Conservation (phyloP, 2,329 filamentous ascomycete species). For the Exophiala viscosa region DNA sequence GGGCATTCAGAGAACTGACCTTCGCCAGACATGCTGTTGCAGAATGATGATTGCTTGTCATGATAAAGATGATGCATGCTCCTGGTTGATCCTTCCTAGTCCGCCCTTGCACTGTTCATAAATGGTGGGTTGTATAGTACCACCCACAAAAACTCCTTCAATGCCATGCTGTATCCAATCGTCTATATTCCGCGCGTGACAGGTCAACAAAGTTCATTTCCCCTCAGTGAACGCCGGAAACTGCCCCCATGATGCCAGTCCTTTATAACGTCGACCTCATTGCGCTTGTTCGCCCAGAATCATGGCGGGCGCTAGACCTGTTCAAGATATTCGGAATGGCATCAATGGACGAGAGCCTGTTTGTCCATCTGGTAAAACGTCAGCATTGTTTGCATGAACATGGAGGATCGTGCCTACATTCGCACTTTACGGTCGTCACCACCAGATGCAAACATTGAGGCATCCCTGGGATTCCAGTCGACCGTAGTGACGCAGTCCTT, state of each 20-base stretch:
- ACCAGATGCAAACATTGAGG: slow-evolving; percentile 81
- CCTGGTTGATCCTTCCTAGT: not conserved
- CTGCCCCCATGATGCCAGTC: not conserved
- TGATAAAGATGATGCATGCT: not conserved
- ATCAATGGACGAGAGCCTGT: slow-evolving; percentile 19
- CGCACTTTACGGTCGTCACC: slow-evolving; percentile 82
- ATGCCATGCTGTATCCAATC: slow-evolving; percentile 24
- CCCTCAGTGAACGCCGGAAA: slow-evolving; percentile 11
- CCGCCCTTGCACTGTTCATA: not conserved
- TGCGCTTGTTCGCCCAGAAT: slow-evolving; percentile 40
- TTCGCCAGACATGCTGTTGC: too few species aligned
- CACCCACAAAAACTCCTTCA: slow-evolving; percentile 10
- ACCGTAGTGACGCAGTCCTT: slow-evolving; percentile 71
- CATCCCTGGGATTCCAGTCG: slow-evolving; percentile 80
- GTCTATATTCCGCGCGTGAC: slow-evolving; percentile 20
- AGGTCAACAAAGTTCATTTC: slow-evolving; percentile 7
- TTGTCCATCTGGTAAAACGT: slow-evolving; percentile 32
- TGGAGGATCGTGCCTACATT: slow-evolving; percentile 60
- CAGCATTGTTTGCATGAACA: slow-evolving; percentile 27
- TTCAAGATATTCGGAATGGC: slow-evolving; percentile 29
- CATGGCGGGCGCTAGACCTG: slow-evolving; percentile 33
- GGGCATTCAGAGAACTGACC: too few species aligned
- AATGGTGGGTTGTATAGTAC: not conserved
- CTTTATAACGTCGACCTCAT: slow-evolving; percentile 35
- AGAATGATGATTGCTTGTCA: too few species aligned